phyloP scores from a whole-genome alignment of 306 rosid species.

The Mucuna pruriens region DNA sequence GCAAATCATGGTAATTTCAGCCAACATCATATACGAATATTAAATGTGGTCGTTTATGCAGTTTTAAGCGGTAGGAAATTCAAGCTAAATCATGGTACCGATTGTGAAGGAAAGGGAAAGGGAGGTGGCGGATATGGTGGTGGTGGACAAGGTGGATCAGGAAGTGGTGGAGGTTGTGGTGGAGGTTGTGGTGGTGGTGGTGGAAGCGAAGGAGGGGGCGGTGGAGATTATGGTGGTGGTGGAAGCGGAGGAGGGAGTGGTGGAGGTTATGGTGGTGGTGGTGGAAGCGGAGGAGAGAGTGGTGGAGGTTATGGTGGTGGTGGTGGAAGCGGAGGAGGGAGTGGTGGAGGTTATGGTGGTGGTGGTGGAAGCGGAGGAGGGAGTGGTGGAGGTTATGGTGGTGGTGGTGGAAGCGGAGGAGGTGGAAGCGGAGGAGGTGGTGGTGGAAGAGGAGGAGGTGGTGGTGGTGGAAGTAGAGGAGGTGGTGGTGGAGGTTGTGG shows the following conservation, averaged over 20 bases:
- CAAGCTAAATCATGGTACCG: neutral
- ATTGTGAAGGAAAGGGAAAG: neutral
- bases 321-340: neutral
- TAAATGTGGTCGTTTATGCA: neutral
- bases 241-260: neutral
- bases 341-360: neutral
- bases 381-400: neutral
- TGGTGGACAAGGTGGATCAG: neutral
- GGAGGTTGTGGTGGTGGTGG: neutral
- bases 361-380: neutral
- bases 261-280: neutral
- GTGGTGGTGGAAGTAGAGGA: neutral
- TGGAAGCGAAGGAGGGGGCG: no score
- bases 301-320: neutral
- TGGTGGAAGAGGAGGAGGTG: neutral
- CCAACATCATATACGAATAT: neutral
- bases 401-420: neutral
- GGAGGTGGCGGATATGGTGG: neutral
- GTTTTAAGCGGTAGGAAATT: constrained; percentile 15
- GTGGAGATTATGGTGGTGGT: neutral
- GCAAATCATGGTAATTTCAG: neutral
- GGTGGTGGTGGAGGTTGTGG: neutral
- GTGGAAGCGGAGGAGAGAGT: neutral
- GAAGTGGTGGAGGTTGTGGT: neutral
- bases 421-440: neutral